These are phyloP conservation scores for Pascua guehoae DNA, from an alignment of 1,284 basidiomycete genomes.

Conservation along the genomic window DNA sequence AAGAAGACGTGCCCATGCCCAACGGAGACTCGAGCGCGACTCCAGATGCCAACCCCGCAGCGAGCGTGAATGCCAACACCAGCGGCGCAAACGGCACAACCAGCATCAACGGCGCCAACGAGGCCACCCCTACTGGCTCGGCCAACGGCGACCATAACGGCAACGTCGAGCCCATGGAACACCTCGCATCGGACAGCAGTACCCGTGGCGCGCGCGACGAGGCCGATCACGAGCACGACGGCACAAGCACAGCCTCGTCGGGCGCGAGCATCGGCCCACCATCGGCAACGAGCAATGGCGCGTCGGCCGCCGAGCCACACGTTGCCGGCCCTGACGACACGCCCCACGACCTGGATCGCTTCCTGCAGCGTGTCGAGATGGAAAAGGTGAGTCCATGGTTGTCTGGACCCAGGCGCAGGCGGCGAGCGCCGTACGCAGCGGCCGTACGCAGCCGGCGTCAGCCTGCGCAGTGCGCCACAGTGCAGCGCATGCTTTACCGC, in stretches of 20 bases:
- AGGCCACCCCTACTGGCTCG: neutral
- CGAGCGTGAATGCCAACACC: no score
- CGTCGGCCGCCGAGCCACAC: neutral
- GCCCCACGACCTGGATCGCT: slow-evolving; percentile 34
- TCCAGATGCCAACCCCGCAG: neutral
- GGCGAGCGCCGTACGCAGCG: no score
- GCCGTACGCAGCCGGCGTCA: no score
- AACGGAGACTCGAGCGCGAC: neutral
- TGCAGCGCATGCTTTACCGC: neutral
- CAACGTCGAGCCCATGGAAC: neutral
- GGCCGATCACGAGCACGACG: neutral
- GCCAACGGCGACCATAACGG: neutral
- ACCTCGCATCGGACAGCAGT: neutral
- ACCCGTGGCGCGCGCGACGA: no score
- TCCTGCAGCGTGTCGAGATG: slow-evolving; percentile 42
- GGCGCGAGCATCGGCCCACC: neutral
- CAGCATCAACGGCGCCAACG: neutral
- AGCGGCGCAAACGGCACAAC: no score
- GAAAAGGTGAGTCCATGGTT: slow-evolving; percentile 39
- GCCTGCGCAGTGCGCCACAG: no score
- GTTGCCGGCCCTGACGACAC: neutral
- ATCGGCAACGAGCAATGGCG: no score
- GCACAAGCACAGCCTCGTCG: neutral
- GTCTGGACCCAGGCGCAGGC: no score
- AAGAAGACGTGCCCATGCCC: neutral